Evolutionary conservation across 257 asterid genomes (phyloP), one percentile per base, ranked within the genome.

Genomic region (Echium plantagineum): DNA sequence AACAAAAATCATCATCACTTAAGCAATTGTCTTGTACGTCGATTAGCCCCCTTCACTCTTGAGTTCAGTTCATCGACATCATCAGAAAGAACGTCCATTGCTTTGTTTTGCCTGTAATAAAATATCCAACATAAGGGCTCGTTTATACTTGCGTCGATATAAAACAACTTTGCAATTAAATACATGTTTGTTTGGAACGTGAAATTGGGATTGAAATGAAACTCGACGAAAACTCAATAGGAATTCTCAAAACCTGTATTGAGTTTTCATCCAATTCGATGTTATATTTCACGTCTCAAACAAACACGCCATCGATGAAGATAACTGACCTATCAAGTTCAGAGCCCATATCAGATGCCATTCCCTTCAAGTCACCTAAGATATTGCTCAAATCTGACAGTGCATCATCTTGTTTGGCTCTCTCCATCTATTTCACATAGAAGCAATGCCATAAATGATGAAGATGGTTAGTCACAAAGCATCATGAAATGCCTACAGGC

Each of bases 301-400:
- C 32, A 28, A 28, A 28, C 32, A 28, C 7, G 32, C 32, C 32
- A 28, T 28, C 32, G 5, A 28, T 21, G 22, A 5, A 54, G 8
- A 7, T 2, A 30, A 61, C 21, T 62, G 19, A 84, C 97, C 71
- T 81, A 73, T 93, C 66, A 35, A 90, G 89, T 61, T 90, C 96
- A 51, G 80, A 21, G 67, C 96, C 97, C 96, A 85, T 90, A 7
- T 73, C 96, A 31, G 73, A 62, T 53, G 96, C 97, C 96, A 90
- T 90, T 70, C 96, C 97, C 72, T 90, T 90, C 63, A 90, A 71
- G 22, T 85, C 96, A 7, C 94, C 97, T 65, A 90, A 69, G 60
- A 87, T 85, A 60, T 75, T 68, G 65, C 96, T 78, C 13, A 90
- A 80, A 22, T 90, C 97, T 2, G 74, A 63, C 62, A 90, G 94